Conservation (phyloP, 2,329 filamentous ascomycete genomes). For the Curvularia spicifera region DNA sequence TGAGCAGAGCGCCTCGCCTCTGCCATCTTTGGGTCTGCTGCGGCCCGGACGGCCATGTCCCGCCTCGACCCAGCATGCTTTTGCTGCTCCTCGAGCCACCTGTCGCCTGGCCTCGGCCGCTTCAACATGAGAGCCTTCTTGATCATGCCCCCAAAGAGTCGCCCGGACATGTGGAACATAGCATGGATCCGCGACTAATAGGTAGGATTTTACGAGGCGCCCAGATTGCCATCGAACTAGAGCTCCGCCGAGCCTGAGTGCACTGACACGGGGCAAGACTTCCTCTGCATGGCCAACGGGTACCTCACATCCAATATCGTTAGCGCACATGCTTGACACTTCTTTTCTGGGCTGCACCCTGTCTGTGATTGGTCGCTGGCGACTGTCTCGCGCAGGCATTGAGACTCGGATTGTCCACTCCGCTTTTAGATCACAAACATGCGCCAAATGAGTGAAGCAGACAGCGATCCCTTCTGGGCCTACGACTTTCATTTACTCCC, state of each 20-base stretch:
- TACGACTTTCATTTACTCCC: constrained; percentile 36
- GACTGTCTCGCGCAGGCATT: constrained; percentile 31
- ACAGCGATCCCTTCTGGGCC: constrained; percentile 26
- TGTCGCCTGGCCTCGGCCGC: neutral
- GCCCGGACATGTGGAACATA: constrained; percentile 1
- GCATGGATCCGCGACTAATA: neutral
- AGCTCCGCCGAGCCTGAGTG: constrained; percentile 12
- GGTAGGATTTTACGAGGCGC: constrained; percentile 13
- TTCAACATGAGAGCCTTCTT: neutral
- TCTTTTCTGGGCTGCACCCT: constrained; percentile 30
- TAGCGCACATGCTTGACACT: constrained; percentile 29
- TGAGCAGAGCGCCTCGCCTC: neutral
- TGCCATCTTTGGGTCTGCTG: constrained; percentile 8
- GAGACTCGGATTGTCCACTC: constrained; percentile 36
- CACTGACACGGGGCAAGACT: constrained; percentile 25
- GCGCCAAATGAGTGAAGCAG: constrained; percentile 33
- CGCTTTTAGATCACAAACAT: constrained; percentile 44
- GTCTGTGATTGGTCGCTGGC: constrained; percentile 29
- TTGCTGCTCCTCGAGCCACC: neutral
- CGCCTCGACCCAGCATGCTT: neutral
- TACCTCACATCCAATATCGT: constrained; percentile 27
- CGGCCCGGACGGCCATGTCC: constrained; percentile 18
- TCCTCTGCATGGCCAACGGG: constrained; percentile 27
- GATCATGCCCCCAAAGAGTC: neutral
- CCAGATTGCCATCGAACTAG: constrained; percentile 14